Evolutionary conservation across 768 basidiomycete genomes (phyloP).

Genomic region (Tulasnella sp.): DNA sequence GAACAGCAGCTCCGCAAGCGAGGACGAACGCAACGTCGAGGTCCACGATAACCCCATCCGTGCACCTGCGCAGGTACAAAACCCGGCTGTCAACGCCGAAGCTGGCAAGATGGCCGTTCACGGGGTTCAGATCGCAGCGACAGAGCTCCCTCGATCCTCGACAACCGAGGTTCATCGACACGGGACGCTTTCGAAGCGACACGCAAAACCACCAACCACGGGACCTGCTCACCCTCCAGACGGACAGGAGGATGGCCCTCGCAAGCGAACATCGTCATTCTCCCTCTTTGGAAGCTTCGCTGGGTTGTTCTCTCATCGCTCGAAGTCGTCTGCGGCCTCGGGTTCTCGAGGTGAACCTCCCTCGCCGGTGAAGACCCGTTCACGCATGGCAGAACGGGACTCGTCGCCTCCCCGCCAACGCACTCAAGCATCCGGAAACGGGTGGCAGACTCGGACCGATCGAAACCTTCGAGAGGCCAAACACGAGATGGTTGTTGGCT

Average conservation of each 20-base stretch:
- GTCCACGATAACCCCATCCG: constrained; percentile 48
- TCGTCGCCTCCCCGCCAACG: not conserved
- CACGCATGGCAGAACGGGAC: not conserved
- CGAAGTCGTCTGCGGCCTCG: not conserved
- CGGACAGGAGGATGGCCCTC: not conserved
- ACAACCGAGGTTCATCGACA: not conserved
- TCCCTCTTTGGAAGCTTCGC: constrained; percentile 33
- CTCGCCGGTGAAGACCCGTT: not conserved
- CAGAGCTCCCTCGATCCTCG: not conserved
- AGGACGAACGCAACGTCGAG: constrained; percentile 24
- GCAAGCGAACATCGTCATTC: constrained; percentile 28
- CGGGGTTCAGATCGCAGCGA: not conserved
- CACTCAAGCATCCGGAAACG: not conserved
- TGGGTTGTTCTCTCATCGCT: constrained; percentile 29
- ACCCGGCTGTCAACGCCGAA: not conserved
- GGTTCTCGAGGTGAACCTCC: not conserved
- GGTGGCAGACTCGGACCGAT: constrained; percentile 32
- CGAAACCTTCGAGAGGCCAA: constrained; percentile 24
- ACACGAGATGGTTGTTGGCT: constrained; percentile 10
- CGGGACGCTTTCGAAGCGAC: not conserved
- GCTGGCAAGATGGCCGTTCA: not conserved
- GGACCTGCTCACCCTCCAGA: not conserved
- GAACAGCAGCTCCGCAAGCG: constrained; percentile 5
- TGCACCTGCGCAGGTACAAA: not conserved
- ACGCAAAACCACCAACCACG: not conserved